Evolutionary conservation across 2,329 filamentous ascomycete species (phyloP).

Genomic region (Pestalotiopsis fici): DNA sequence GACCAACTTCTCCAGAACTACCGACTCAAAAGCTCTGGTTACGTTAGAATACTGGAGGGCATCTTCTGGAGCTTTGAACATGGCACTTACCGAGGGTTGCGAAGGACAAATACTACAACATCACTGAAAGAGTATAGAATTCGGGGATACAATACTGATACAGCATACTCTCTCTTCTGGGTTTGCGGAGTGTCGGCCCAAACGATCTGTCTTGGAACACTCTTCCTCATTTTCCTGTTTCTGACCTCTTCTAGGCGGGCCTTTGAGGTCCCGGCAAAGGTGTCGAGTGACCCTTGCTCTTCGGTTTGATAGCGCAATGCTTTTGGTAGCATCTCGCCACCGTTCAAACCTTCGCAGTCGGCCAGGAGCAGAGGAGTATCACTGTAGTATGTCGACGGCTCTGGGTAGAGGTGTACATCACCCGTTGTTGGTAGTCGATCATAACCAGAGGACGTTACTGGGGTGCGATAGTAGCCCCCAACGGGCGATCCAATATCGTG

Average conservation of each 20-base stretch:
- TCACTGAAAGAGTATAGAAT: conserved; percentile 42
- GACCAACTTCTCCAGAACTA: conserved; percentile 37
- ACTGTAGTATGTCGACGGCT: conserved; percentile 36
- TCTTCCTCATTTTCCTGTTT: conserved; percentile 3
- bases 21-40: conserved; percentile 32
- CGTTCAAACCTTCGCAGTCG: conserved; percentile 50
- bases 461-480: conserved; percentile 28
- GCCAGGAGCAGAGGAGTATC: conserved; percentile 42
- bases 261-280: not conserved
- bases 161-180: conserved; percentile 30
- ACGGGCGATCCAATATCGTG: conserved; percentile 16
- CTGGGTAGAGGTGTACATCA: conserved; percentile 48
- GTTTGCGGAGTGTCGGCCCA: conserved; percentile 27
- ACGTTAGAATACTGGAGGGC: conserved; percentile 4
- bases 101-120: conserved; percentile 39
- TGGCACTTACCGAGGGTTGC: conserved; percentile 29
- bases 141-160: conserved; percentile 37
- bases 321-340: conserved; percentile 34
- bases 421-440: conserved; percentile 41
- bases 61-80: not conserved
- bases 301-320: conserved; percentile 6
- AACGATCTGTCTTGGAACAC: conserved; percentile 7
- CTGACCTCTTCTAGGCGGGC: conserved; percentile 13
- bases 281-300: not conserved
- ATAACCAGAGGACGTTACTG: conserved; percentile 34